phyloP scores from a whole-genome alignment of 2,329 filamentous ascomycete species.

The Orbilia ellipsospora region DNA sequence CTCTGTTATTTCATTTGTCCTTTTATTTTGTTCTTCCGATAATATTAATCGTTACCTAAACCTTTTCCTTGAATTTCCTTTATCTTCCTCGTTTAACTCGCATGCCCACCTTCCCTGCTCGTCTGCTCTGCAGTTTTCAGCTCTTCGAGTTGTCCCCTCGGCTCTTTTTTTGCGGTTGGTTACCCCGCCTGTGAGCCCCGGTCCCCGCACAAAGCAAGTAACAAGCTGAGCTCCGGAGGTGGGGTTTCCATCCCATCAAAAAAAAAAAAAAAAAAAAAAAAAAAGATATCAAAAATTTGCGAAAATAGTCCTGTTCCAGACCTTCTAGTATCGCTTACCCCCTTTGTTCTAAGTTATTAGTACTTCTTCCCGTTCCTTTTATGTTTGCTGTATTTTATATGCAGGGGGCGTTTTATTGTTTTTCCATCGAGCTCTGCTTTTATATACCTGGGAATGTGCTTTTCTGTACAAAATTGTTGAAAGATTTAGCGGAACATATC shows the following conservation, averaged over 20 bases:
- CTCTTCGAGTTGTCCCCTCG: constrained; percentile 6
- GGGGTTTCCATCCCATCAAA: background rate
- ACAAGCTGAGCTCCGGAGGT: constrained; percentile 30
- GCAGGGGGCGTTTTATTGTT: constrained; percentile 10
- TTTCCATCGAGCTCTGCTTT: constrained; percentile 14
- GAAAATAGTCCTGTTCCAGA: background rate
- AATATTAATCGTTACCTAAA: background rate
- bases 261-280: background rate
- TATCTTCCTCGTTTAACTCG: constrained; percentile 3
- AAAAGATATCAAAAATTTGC: background rate
- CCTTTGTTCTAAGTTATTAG: background rate
- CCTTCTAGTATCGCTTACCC: too few species aligned
- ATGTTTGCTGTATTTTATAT: constrained; percentile 16
- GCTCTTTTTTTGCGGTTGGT: background rate
- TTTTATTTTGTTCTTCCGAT: background rate
- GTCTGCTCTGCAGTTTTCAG: constrained; percentile 6
- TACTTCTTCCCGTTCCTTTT: background rate
- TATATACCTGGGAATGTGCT: background rate
- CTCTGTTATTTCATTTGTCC: constrained; percentile 1
- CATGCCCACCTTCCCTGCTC: constrained; percentile 36
- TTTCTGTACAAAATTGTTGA: too few species aligned
- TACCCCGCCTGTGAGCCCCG: constrained; percentile 38
- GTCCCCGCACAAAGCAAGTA: constrained; percentile 9
- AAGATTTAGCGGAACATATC: too few species aligned
- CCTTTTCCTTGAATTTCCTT: constrained; percentile 3